Evolutionary conservation across 23 red algal species (phyloP), one percentile per base, ranked within the genome.

Genomic region (Gracilaria domingensis): DNA sequence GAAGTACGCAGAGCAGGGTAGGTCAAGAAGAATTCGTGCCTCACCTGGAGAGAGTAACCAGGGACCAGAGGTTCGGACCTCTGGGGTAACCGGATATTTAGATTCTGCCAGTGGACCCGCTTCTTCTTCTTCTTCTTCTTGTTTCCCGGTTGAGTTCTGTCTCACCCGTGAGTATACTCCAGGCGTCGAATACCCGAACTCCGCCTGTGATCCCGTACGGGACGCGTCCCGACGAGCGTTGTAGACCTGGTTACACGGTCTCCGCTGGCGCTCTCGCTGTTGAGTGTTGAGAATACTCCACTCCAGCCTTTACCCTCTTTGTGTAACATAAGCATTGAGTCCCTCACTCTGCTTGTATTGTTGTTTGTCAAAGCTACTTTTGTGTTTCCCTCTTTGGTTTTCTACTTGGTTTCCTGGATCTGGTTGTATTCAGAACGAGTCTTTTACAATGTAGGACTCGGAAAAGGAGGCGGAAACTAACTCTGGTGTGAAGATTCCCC

Each of bases 41-140:
- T 70, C 65, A 70, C 65, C 65, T 70, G 30, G 65, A 70, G 65
- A 70, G 65, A 70, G 65, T 70, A 17, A 70, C 65, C 65, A 33
- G 35, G 65, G 65, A 33, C 16, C 65, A 70, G 65, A 34, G 65
- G 65, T 24, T 70, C 65, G 28, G 23, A 14, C 65, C 35, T 70
- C 28, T 33, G 16, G 65, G 65, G 66, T 71, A 71, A 25, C 42
- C 66, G 66, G 30, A 71, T 45, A 45, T 8, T 5, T 71, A 71
- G 8, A 8, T 71, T 26, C 66, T 71, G 66, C 35, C 26, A 71
- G 66, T 71, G 14, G 17, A 39, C 54, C 54, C 54, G 23, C 54
- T n/a, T 2, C 54, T 58, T 58, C 16, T 58, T 58, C 4, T 4
- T 58, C 20, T 58, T 16, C 4, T 58, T 58, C 14, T 39, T 25